Base-by-base conservation (phyloP, 1,284 basidiomycete species). In the Vanrija pseudolonga region DNA sequence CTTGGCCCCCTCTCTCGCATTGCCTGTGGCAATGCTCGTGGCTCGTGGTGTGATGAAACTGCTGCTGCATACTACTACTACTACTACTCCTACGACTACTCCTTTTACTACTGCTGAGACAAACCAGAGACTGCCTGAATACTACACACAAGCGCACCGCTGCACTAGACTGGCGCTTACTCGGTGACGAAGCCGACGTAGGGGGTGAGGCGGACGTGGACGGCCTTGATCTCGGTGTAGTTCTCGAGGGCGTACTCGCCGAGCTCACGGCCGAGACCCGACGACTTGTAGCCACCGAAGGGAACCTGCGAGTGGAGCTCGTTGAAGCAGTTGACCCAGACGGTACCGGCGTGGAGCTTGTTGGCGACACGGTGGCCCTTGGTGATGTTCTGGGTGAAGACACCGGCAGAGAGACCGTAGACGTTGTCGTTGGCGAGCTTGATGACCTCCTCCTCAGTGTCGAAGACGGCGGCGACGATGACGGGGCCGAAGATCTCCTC, bases 401-500 rank as follows among this genome's bases (percentile, higher is more conserved):
- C 84, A 23, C 89, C 87, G 1, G 89, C 82, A n/a, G 89, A 87
- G 40, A 95, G 82, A 61, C 94, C 94, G 77, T 95, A 93, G 20
- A 80, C 74, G 1, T 87, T 87, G 74, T 94, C 85, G 77, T 96
- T 95, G 52, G 92, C 93, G 68, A 85, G 80, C 45, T 73, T 77
- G 68, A 95, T 79, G 42, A 89, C 85, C 59, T 91, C 88, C 46
- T 72, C 85, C 73, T 92, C 89, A 7, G 85, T 86, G 58, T 81
- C 82, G 77, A 95, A 95, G 56, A 79, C 73, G 67, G 76, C 66
- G 44, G 80, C 67, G 59, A 79, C 80, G 53, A 76, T 65, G 57
- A 78, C 74, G 43, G 91, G 91, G 6, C 90, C 91, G 68, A 93
- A 92, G 70, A 94, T 92, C 78, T 96, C 93, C 78, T 96, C 93